phyloP scores from a whole-genome alignment of 352 stramenopile species.

The Phytopythium oedochilum region DNA sequence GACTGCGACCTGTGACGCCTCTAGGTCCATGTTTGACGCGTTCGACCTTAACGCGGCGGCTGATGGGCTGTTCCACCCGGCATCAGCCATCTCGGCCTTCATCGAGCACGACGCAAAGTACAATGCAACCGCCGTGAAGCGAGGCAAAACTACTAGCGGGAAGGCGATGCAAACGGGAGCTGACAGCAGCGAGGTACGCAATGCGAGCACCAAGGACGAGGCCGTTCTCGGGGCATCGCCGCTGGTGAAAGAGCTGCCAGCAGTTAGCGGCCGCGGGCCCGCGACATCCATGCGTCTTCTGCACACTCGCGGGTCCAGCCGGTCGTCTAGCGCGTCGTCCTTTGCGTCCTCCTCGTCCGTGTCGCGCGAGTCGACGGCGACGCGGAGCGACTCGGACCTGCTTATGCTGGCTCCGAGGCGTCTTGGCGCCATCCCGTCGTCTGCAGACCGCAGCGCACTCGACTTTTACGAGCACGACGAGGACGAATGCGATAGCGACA shows the following conservation, averaged over 20 bases:
- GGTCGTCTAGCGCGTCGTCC: constrained; percentile 12
- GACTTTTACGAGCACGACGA: constrained; percentile 46
- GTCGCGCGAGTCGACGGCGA: constrained; percentile 15
- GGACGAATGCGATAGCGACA: constrained; percentile 12
- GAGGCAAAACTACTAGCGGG: neutral
- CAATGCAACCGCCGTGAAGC: neutral
- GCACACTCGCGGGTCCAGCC: constrained; percentile 8
- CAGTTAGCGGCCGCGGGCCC: neutral
- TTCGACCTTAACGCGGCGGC: constrained; percentile 58
- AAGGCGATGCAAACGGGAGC: neutral
- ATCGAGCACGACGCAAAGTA: constrained; percentile 77
- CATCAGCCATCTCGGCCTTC: constrained; percentile 71
- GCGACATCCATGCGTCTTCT: neutral
- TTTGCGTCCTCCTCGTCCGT: constrained; percentile 9
- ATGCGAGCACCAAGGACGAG: neutral
- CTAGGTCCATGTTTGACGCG: constrained; percentile 50
- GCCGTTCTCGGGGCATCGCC: neutral
- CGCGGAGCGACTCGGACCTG: constrained; percentile 58
- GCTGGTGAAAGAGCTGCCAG: neutral
- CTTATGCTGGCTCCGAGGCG: constrained; percentile 54
- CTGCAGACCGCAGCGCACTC: constrained; percentile 42
- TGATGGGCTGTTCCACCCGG: constrained; percentile 73
- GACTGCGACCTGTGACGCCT: too few species aligned
- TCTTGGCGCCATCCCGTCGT: constrained; percentile 36
- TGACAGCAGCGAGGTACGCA: neutral